These are phyloP conservation scores for Lactarius pseudohatsudake DNA, from an alignment of 768 basidiomycete species.

Conservation along the genomic window DNA sequence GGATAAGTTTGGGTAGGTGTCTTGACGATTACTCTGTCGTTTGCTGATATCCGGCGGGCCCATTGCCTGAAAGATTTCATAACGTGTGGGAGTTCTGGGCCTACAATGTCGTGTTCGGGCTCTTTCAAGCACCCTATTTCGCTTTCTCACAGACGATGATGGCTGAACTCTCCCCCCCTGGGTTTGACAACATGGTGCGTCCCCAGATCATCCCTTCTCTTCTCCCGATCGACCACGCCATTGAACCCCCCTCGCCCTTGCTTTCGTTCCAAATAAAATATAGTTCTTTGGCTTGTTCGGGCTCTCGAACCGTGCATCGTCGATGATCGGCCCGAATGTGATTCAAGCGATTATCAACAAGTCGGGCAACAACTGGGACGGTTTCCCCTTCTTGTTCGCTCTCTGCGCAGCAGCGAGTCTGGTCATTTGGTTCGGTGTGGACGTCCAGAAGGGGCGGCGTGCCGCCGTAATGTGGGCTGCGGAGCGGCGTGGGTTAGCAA, in stretches of 20 bases:
- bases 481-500: constrained; percentile 20
- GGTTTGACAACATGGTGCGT: constrained; percentile 75
- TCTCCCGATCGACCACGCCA: background rate
- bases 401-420: constrained; percentile 64
- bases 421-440: constrained; percentile 70
- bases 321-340: constrained; percentile 84
- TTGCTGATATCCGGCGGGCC: background rate
- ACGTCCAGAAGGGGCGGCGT: constrained; percentile 40
- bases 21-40: background rate
- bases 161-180: constrained; percentile 84
- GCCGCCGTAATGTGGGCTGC: constrained; percentile 43
- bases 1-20: constrained; percentile 58
- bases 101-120: constrained; percentile 77
- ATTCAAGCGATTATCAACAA: constrained; percentile 79
- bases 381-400: constrained; percentile 82
- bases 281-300: constrained; percentile 91
- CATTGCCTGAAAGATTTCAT: constrained; percentile 53
- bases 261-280: background rate
- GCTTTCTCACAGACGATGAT: constrained; percentile 86
- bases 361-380: constrained; percentile 74
- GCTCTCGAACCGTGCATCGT: constrained; percentile 81
- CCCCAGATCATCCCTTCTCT: background rate
- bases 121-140: constrained; percentile 88
- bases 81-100: constrained; percentile 88
- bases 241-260: background rate